Evolutionary conservation across 2,329 filamentous ascomycete genomes (phyloP).

Genomic region (Colletotrichum ledebouriae): DNA sequence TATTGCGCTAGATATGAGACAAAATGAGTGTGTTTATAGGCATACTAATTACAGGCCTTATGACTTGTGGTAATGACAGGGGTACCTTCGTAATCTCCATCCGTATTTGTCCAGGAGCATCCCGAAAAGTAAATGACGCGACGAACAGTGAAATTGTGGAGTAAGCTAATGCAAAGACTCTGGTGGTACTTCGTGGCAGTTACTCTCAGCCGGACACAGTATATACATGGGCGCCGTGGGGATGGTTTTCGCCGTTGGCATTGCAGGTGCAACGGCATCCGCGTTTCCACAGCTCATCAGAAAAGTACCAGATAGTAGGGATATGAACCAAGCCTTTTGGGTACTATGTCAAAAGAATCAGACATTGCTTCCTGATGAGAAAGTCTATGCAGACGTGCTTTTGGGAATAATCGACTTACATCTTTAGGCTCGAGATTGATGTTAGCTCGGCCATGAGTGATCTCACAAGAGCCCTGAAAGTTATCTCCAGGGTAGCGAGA

Average conservation of each 20-base stretch:
- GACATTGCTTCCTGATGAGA: too few relatives aligned
- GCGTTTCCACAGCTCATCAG: not conserved
- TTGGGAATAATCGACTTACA: not conserved
- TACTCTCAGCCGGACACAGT: not conserved
- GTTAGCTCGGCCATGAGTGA: not conserved
- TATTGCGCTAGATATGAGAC: too few relatives aligned
- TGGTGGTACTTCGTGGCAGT: too few relatives aligned
- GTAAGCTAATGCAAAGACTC: too few relatives aligned
- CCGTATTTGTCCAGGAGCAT: too few relatives aligned
- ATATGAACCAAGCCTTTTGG: not conserved
- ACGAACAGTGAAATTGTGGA: too few relatives aligned
- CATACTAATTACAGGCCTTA: too few relatives aligned
- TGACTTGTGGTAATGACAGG: too few relatives aligned
- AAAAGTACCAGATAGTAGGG: not conserved
- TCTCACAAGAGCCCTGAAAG: not conserved
- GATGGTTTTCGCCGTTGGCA: not conserved
- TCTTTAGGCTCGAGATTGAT: not conserved
- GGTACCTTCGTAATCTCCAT: too few relatives aligned
- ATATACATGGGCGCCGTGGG: not conserved
- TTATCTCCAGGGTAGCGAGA: not conserved
- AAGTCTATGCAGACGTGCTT: not conserved
- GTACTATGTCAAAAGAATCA: too few relatives aligned
- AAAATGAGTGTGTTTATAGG: too few relatives aligned
- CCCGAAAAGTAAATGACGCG: too few relatives aligned
- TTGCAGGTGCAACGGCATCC: not conserved